Conservation (phyloP, 305 asterid species). For the Coffea humblotiana region DNA sequence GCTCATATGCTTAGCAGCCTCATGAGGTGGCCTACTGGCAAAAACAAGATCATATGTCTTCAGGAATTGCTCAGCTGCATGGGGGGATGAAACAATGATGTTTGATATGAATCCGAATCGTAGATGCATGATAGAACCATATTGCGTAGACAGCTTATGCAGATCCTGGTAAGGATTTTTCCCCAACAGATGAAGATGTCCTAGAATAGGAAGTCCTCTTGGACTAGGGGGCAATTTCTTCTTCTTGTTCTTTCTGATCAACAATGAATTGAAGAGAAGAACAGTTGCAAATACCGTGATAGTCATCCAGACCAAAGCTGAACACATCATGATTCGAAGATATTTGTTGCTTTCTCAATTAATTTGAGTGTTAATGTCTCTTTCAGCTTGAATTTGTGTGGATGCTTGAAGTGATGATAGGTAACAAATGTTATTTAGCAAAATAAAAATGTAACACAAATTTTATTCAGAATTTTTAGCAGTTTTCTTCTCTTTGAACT, state of each 20-base stretch:
- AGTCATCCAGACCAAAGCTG: neutral
- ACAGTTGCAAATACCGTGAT: neutral
- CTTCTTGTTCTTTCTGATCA: constrained; percentile 5
- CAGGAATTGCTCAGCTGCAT: constrained; percentile 48
- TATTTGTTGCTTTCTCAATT: neutral
- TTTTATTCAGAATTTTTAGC: no score
- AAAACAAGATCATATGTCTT: constrained; percentile 53
- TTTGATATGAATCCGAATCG: constrained; percentile 37
- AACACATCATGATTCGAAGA: neutral
- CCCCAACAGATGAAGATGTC: constrained; percentile 53
- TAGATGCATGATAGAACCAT: constrained; percentile 54
- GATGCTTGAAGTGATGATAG: neutral
- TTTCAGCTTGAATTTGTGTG: no score
- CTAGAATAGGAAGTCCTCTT: constrained; percentile 48
- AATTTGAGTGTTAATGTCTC: neutral
- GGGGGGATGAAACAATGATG: constrained; percentile 46
- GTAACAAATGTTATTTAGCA: neutral
- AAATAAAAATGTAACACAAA: no score
- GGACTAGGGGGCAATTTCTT: constrained; percentile 52
- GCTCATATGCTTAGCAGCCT: constrained; percentile 40
- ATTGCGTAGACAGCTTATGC: constrained; percentile 29
- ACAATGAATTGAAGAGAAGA: neutral
- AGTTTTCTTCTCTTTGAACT: no score
- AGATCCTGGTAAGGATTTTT: constrained; percentile 51
- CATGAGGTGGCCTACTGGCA: constrained; percentile 58